Evolutionary conservation across 1,284 basidiomycete species (phyloP).

Genomic region (Hemileia vastatrix): DNA sequence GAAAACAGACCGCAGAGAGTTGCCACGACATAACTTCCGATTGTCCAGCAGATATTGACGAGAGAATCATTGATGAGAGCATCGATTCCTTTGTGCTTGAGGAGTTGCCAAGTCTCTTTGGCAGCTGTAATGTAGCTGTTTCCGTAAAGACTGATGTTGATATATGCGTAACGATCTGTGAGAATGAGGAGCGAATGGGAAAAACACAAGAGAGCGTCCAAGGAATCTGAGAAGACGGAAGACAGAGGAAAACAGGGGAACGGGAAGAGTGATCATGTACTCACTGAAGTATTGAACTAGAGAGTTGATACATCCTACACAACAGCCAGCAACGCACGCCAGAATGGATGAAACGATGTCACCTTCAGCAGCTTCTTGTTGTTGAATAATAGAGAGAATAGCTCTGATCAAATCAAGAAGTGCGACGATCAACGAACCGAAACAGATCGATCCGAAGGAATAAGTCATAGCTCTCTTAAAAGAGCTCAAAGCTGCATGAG

Average conservation of each 20-base stretch:
- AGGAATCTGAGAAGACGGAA: constrained; percentile 6
- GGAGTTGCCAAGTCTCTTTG: constrained; percentile 77
- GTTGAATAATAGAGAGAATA: constrained; percentile 56
- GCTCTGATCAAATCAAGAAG: constrained; percentile 66
- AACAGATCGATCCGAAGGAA: constrained; percentile 78
- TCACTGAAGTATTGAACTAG: constrained; percentile 73
- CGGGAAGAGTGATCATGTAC: constrained; percentile 45
- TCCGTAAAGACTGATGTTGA: constrained; percentile 77
- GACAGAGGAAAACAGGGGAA: constrained; percentile 38
- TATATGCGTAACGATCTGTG: constrained; percentile 51
- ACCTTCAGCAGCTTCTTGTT: constrained; percentile 62
- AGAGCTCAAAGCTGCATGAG: constrained; percentile 49
- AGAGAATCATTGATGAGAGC: constrained; percentile 76
- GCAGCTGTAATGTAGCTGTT: constrained; percentile 71
- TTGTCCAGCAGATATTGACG: constrained; percentile 53
- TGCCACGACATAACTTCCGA: constrained; percentile 55
- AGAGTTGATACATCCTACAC: constrained; percentile 61
- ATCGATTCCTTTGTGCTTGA: constrained; percentile 73
- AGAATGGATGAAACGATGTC: constrained; percentile 64
- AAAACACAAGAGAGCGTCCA: background rate
- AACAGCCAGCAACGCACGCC: constrained; percentile 70
- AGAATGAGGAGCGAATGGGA: background rate
- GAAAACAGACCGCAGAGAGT: constrained; percentile 66
- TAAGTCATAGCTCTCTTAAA: constrained; percentile 72
- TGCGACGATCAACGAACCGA: constrained; percentile 80